Percentiles rank a stretch among this genome's conserved stretches.
Evolutionary conservation across 345 rosid species (phyloP).

Genomic region (Isatis tinctoria): DNA sequence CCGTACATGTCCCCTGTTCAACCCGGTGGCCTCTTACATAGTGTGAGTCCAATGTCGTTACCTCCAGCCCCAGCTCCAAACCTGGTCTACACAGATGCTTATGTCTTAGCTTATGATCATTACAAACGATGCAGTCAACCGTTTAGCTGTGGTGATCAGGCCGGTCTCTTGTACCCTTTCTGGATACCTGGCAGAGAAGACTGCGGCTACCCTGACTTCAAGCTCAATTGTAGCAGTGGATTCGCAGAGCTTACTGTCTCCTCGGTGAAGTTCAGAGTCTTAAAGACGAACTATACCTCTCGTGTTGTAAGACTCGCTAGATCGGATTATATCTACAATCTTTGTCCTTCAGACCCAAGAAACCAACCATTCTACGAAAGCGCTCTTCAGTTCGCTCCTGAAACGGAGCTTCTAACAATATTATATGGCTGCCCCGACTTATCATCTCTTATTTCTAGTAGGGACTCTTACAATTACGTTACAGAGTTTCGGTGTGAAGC

Average conservation of each 20-base stretch:
- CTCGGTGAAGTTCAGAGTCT: constrained; percentile 22
- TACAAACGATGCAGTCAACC: too few species aligned
- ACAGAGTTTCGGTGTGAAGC: too few species aligned
- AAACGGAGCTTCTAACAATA: neutral
- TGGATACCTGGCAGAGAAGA: too few species aligned
- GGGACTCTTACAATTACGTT: too few species aligned
- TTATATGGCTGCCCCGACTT: neutral
- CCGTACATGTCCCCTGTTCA: constrained; percentile 43
- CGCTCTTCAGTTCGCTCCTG: neutral
- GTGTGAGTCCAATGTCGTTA: neutral
- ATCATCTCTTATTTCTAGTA: too few species aligned
- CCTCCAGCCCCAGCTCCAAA: constrained; percentile 64
- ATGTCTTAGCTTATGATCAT: constrained; percentile 19
- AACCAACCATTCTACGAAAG: constrained; percentile 1
- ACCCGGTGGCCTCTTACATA: constrained; percentile 38
- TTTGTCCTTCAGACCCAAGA: constrained; percentile 3
- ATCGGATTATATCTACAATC: constrained; percentile 19
- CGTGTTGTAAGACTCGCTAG: constrained; percentile 18
- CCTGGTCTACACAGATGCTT: constrained; percentile 35
- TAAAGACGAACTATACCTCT: neutral
- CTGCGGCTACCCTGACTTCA: too few species aligned
- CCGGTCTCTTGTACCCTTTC: too few species aligned
- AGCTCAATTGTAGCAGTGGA: neutral
- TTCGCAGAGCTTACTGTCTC: constrained; percentile 19
- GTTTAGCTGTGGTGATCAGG: too few species aligned